Evolutionary conservation across 805 yeast species (phyloP).

Genomic region (Kuraishia ogatae): DNA sequence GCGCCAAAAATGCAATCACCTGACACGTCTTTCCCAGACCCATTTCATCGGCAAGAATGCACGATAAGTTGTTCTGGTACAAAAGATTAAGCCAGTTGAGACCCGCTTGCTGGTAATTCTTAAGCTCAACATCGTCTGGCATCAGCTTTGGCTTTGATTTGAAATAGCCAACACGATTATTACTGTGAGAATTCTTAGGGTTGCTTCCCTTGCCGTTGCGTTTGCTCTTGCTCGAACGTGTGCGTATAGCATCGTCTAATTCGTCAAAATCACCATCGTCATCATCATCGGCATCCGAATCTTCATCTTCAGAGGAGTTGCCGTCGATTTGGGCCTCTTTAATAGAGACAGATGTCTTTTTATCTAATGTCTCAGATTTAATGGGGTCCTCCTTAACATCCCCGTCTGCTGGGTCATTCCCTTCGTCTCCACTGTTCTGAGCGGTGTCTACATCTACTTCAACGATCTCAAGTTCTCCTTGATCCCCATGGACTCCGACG

Average conservation of each 20-base stretch:
- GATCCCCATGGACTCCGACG: slow-evolving; percentile 54
- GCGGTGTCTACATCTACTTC: slow-evolving; percentile 32
- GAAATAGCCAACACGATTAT: slow-evolving; percentile 33
- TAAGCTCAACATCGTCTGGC: slow-evolving; percentile 56
- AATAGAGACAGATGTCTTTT: not conserved
- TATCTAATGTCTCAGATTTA: no score
- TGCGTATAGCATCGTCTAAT: slow-evolving; percentile 8
- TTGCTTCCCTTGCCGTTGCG: slow-evolving; percentile 3
- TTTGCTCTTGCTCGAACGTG: slow-evolving; percentile 1
- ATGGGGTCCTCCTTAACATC: not conserved
- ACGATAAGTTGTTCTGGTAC: slow-evolving; percentile 71
- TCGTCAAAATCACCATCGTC: slow-evolving; percentile 23
- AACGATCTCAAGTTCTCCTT: slow-evolving; percentile 60
- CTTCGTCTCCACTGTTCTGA: not conserved
- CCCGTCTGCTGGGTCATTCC: not conserved
- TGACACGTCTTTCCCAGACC: slow-evolving; percentile 97
- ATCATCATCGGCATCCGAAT: slow-evolving; percentile 8
- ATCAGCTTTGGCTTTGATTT: slow-evolving; percentile 65
- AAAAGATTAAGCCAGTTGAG: slow-evolving; percentile 84
- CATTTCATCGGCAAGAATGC: slow-evolving; percentile 98
- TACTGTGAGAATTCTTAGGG: slow-evolving; percentile 1
- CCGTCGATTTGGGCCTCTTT: not conserved
- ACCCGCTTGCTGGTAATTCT: slow-evolving; percentile 95
- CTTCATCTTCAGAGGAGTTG: not conserved
- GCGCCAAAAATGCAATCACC: slow-evolving; percentile 86